Percentiles rank a stretch among this genome's conserved stretches.
Evolutionary conservation across 305 asterid species (phyloP).

Genomic region (Solanum aculeatissimum): DNA sequence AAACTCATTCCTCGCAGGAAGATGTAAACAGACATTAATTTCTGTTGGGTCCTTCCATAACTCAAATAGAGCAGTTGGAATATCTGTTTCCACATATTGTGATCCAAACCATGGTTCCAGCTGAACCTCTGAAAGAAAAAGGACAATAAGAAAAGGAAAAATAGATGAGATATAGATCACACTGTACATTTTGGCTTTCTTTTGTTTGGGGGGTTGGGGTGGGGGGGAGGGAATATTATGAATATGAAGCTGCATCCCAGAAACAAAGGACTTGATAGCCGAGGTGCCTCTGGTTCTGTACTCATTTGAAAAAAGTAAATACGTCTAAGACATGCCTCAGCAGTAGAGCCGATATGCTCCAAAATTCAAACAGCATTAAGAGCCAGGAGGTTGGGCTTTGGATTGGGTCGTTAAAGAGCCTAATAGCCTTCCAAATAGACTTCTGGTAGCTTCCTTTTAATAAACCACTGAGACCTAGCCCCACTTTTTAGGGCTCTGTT

Average conservation of each 20-base stretch:
- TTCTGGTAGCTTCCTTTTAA: neutral
- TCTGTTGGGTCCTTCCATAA: constrained; percentile 75
- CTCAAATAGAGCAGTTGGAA: constrained; percentile 61
- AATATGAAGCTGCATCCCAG: neutral
- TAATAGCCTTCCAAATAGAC: neutral
- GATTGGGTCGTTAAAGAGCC: neutral
- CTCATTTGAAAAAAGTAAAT: neutral
- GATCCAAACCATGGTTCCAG: constrained; percentile 98
- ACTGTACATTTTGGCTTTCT: neutral
- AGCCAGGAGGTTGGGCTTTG: no score
- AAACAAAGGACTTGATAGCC: neutral
- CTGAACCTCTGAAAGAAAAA: constrained; percentile 55
- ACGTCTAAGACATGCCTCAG: neutral
- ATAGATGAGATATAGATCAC: neutral
- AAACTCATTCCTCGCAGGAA: constrained; percentile 78
- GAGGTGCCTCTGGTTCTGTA: neutral
- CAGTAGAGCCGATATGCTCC: neutral
- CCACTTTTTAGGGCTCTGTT: neutral
- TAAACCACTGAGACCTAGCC: neutral
- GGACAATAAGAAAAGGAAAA: neutral
- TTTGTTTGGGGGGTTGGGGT: neutral
- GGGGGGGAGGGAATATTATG: neutral
- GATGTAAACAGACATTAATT: constrained; percentile 58
- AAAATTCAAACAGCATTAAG: neutral
- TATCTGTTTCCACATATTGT: constrained; percentile 67